These are phyloP conservation scores for Phyllostachys edulis DNA, from an alignment of 176 grass and related monocot species.

Conservation along the genomic window DNA sequence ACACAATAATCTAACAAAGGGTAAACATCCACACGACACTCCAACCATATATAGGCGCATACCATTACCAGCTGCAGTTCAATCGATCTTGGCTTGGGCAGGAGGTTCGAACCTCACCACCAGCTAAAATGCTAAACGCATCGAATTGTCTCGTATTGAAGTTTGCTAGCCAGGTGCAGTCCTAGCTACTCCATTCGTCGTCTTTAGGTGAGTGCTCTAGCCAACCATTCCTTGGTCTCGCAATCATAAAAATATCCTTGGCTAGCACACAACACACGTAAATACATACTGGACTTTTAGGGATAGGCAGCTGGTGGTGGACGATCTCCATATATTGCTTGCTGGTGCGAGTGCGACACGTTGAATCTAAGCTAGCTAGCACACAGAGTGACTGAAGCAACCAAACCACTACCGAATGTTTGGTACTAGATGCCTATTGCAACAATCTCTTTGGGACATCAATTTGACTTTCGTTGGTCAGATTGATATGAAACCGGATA, in stretches of 20 bases:
- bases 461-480: too few species aligned
- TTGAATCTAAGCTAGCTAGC: background rate
- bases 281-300: background rate
- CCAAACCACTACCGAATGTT: background rate
- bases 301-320: too few species aligned
- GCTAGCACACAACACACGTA: background rate
- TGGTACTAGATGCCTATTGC: background rate
- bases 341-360: background rate
- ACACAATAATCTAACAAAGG: background rate
- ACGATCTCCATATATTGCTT: background rate
- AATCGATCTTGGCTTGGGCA: background rate
- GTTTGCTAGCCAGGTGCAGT: background rate
- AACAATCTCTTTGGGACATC: background rate
- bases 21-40: background rate
- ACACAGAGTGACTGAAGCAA: background rate
- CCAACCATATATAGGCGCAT: background rate
- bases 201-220: background rate
- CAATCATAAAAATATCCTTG: background rate
- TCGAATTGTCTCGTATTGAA: background rate
- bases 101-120: background rate
- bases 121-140: too few species aligned
- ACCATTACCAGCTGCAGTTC: background rate
- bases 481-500: background rate
- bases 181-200: background rate
- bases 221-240: background rate